phyloP scores from a whole-genome alignment of 1,139 yeast genomes.

The Candida pseudocylindracea region DNA sequence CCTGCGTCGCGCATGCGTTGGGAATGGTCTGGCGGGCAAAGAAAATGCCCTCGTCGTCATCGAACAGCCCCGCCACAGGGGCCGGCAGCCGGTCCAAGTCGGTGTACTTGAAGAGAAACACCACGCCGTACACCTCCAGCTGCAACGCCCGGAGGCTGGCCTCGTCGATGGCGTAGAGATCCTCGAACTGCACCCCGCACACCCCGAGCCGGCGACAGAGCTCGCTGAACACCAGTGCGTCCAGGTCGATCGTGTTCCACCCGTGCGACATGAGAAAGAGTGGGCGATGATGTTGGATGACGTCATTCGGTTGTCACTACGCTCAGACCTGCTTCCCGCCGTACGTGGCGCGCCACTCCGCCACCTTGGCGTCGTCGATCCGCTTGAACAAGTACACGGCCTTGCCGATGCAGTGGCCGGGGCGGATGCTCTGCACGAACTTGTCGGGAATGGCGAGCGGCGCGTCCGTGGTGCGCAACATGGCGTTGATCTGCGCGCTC shows the following conservation, averaged over 20 bases:
- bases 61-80: slow-evolving; percentile 11
- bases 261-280: slow-evolving; percentile 6
- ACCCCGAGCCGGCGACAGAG: slow-evolving; percentile 38
- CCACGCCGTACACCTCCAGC: slow-evolving; percentile 31
- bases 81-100: slow-evolving; percentile 12
- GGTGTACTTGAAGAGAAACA: slow-evolving; percentile 43
- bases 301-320: too few species aligned
- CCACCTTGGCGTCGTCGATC: slow-evolving; percentile 78
- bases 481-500: slow-evolving; percentile 41
- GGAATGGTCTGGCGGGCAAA: slow-evolving; percentile 49
- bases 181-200: slow-evolving; percentile 33
- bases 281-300: too few species aligned
- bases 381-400: slow-evolving; percentile 82
- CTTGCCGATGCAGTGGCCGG: slow-evolving; percentile 77
- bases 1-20: slow-evolving; percentile 65
- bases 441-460: slow-evolving; percentile 53
- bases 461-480: slow-evolving; percentile 49
- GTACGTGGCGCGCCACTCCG: slow-evolving; percentile 66
- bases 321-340: slow-evolving; percentile 44
- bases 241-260: slow-evolving; percentile 58
- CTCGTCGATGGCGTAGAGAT: slow-evolving; percentile 30
- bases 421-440: slow-evolving; percentile 43
- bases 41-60: slow-evolving; percentile 17
- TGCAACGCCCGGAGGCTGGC: slow-evolving; percentile 15
- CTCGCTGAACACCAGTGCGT: slow-evolving; percentile 50